These are phyloP conservation scores for Cryptosporidium viatorum DNA, from an alignment of 169 alveolate genomes.

Conservation along the genomic window DNA sequence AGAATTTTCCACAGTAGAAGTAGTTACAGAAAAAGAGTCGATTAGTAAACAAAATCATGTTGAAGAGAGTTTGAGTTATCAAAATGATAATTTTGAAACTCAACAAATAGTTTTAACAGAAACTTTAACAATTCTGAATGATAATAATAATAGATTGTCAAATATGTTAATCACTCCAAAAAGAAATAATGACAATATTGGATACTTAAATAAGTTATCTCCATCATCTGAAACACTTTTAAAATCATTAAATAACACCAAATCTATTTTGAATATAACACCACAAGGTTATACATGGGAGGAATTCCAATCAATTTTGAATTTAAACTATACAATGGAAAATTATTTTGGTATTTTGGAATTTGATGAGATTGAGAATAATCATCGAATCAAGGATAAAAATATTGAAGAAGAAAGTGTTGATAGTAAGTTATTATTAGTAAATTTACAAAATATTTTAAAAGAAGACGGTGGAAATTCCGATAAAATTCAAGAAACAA, in stretches of 20 bases:
- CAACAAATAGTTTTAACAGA: constrained; percentile 20
- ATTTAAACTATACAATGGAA: constrained; percentile 53
- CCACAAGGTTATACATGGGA: constrained; percentile 75
- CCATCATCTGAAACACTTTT: constrained; percentile 39
- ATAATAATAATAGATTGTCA: constrained; percentile 5
- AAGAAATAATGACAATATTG: background rate
- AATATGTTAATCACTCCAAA: constrained; percentile 32
- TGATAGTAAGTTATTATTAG: background rate
- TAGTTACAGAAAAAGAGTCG: background rate
- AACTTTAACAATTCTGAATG: constrained; percentile 18
- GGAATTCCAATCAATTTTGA: constrained; percentile 43
- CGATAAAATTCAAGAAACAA: background rate
- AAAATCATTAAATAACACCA: constrained; percentile 28
- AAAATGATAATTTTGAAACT: background rate
- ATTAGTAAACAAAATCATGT: background rate
- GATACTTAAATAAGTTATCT: background rate
- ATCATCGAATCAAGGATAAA: background rate
- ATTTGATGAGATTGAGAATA: constrained; percentile 7
- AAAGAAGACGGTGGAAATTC: background rate
- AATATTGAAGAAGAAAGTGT: constrained; percentile 5
- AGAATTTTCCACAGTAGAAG: background rate
- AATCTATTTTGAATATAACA: constrained; percentile 38
- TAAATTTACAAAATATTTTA: background rate
- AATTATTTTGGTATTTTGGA: constrained; percentile 35
- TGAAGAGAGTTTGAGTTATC: background rate